Evolutionary conservation across 805 yeast genomes (phyloP).

Genomic region (Brettanomyces naardenensis): DNA sequence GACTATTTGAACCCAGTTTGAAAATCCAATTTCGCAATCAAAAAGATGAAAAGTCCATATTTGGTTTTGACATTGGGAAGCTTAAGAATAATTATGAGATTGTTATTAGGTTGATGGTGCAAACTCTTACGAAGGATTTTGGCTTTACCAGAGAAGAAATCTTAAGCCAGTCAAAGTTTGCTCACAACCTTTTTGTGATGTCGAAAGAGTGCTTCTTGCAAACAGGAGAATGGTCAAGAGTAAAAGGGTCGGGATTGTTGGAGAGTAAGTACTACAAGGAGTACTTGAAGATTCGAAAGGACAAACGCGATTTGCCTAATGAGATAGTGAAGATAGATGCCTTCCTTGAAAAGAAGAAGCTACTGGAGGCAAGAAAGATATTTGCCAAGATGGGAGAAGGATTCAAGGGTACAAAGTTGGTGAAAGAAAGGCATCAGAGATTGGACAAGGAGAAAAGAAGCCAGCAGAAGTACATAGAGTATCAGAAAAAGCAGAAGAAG

Average conservation of each 20-base stretch:
- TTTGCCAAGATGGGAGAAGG: slow-evolving; percentile 28
- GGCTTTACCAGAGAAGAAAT: slow-evolving; percentile 17
- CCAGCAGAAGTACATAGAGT: slow-evolving; percentile 21
- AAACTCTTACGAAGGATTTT: slow-evolving; percentile 10
- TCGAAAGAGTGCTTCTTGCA: slow-evolving; percentile 18
- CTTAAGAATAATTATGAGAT: slow-evolving; percentile 21
- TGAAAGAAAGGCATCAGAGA: slow-evolving; percentile 20
- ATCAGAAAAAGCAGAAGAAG: slow-evolving; percentile 23
- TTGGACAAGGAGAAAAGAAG: neutral
- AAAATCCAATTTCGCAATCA: slow-evolving; percentile 17
- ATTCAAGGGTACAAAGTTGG: slow-evolving; percentile 32
- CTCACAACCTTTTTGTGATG: slow-evolving; percentile 16
- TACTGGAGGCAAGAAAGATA: slow-evolving; percentile 30
- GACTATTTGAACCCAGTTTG: slow-evolving; percentile 21
- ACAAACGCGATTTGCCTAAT: slow-evolving; percentile 8
- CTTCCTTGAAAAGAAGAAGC: slow-evolving; percentile 17
- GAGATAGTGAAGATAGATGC: slow-evolving; percentile 11
- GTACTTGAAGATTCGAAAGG: slow-evolving; percentile 2
- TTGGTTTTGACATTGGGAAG: slow-evolving; percentile 10
- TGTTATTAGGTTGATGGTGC: slow-evolving; percentile 13
- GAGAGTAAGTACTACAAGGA: slow-evolving; percentile 9
- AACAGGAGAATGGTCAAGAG: slow-evolving; percentile 5
- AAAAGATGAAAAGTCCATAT: slow-evolving; percentile 11
- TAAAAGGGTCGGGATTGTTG: neutral
- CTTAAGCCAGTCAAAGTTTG: slow-evolving; percentile 12